These are phyloP conservation scores for Ophiostoma fasciatum DNA, from an alignment of 2,329 filamentous ascomycete species.

Conservation along the genomic window DNA sequence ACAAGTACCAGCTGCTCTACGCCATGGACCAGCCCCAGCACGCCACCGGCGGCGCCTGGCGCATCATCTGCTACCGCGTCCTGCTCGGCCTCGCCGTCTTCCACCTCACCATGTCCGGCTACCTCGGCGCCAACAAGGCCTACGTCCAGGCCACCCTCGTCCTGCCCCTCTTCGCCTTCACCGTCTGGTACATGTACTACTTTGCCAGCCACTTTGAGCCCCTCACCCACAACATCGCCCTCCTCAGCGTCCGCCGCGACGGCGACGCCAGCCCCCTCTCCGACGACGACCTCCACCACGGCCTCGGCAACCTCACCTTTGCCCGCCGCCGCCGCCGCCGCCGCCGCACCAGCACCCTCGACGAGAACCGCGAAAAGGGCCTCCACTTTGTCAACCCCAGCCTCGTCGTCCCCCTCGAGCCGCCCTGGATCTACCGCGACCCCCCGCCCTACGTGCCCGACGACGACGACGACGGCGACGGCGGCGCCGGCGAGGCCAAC, in stretches of 20 bases:
- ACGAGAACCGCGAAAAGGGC: conserved; percentile 58
- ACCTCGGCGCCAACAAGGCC: conserved; percentile 60
- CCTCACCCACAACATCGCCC: conserved; percentile 79
- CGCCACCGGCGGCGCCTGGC: conserved; percentile 86
- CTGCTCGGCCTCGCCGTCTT: conserved; percentile 78
- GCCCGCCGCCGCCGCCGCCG: conserved; percentile 15
- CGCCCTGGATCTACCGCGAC: conserved; percentile 53
- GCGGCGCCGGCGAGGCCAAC: conserved; percentile 2
- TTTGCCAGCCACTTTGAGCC: conserved; percentile 73
- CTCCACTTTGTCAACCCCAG: conserved; percentile 64
- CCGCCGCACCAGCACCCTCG: conserved; percentile 48
- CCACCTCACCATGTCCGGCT: conserved; percentile 79
- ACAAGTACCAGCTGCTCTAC: conserved; percentile 96
- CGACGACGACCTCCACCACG: conserved; percentile 22
- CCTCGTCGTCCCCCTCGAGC: conserved; percentile 51
- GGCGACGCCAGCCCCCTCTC: conserved; percentile 33
- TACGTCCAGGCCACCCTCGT: conserved; percentile 60
- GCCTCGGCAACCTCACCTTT: conserved; percentile 22
- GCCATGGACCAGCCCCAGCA: conserved; percentile 97
- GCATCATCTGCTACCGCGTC: conserved; percentile 88
- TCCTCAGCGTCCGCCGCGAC: conserved; percentile 63
- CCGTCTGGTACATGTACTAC: conserved; percentile 79
- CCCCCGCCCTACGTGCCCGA: conserved; percentile 26
- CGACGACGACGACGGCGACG: conserved; percentile 7
- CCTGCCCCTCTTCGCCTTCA: conserved; percentile 61